A percentile compares a stretch with the other conserved stretches of the same genome.
phyloP scores from a whole-genome alignment of 179 eudicot genomes.

The Gypsophila paniculata region DNA sequence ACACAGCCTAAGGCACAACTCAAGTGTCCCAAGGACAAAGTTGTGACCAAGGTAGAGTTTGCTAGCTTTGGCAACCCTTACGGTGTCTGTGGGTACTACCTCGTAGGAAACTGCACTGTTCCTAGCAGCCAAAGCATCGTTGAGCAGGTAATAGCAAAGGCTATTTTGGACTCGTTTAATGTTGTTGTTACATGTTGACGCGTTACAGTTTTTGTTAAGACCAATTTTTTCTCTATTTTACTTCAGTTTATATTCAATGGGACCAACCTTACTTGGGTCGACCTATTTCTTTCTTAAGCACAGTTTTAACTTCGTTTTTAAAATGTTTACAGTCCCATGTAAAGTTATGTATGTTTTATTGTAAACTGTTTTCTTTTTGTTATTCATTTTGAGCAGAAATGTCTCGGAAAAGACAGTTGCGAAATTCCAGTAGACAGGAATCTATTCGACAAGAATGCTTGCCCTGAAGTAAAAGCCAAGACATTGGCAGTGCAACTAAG shows the following conservation, averaged over 20 bases:
- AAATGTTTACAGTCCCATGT: background rate
- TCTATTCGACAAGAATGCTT: constrained; percentile 32
- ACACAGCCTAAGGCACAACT: constrained; percentile 40
- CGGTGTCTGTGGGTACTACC: constrained; percentile 60
- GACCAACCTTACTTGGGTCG: too few species aligned
- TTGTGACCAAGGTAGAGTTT: constrained; percentile 47
- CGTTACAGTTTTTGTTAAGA: background rate
- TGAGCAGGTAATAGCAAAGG: constrained; percentile 36
- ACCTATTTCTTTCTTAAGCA: too few species aligned
- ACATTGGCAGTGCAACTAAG: constrained; percentile 60
- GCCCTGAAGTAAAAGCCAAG: constrained; percentile 44
- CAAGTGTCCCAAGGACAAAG: constrained; percentile 46
- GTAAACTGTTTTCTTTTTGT: background rate
- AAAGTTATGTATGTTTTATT: background rate
- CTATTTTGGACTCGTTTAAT: background rate
- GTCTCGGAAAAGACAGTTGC: constrained; percentile 61
- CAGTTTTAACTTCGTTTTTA: background rate
- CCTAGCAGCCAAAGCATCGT: constrained; percentile 33
- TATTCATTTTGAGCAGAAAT: constrained; percentile 32
- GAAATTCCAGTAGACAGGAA: constrained; percentile 49
- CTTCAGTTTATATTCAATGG: too few species aligned
- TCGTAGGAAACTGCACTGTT: constrained; percentile 38
- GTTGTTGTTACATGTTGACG: background rate
- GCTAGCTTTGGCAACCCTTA: constrained; percentile 70
- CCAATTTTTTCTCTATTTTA: too few species aligned